Percentiles rank a stretch among this genome's conserved stretches.
These are phyloP conservation scores for Chalciporus piperatus DNA, from an alignment of 768 basidiomycete species.

Conservation along the genomic window DNA sequence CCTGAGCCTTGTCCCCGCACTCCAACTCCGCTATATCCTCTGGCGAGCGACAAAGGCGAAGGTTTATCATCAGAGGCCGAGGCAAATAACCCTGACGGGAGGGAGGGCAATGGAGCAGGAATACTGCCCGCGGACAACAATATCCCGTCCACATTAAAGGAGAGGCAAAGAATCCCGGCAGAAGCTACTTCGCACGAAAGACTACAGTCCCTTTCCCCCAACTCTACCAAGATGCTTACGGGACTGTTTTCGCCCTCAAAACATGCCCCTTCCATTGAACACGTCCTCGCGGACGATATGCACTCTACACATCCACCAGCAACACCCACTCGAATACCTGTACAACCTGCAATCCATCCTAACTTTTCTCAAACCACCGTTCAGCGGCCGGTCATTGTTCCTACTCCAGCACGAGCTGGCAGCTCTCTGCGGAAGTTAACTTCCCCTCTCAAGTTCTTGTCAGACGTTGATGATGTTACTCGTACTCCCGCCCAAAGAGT, in stretches of 20 bases:
- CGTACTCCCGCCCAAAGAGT: constrained; percentile 68
- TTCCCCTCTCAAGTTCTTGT: constrained; percentile 35
- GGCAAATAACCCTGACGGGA: not conserved
- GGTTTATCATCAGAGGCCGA: constrained; percentile 9
- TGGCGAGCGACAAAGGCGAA: constrained; percentile 21
- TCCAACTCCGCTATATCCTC: constrained; percentile 21
- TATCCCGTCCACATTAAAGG: not conserved
- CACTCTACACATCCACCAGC: constrained; percentile 19
- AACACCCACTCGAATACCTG: constrained; percentile 20
- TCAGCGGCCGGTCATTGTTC: constrained; percentile 30
- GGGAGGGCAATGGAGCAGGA: not conserved
- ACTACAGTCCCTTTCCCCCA: constrained; percentile 59
- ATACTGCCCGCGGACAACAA: not conserved
- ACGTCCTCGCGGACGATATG: constrained; percentile 5
- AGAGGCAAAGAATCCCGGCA: not conserved
- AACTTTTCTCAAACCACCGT: constrained; percentile 15
- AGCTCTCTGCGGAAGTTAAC: constrained; percentile 4
- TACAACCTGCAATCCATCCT: constrained; percentile 9
- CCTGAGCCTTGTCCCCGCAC: constrained; percentile 36
- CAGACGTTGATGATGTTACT: constrained; percentile 36
- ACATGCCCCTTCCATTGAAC: constrained; percentile 15
- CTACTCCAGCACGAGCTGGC: constrained; percentile 26
- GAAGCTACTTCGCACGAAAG: constrained; percentile 35
- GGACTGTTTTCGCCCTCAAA: constrained; percentile 33
- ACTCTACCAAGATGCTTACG: constrained; percentile 45